Evolutionary conservation across 2,329 filamentous ascomycete species (phyloP), one percentile per base, ranked within the genome.

Genomic region (Cladobotryum mycophilum): DNA sequence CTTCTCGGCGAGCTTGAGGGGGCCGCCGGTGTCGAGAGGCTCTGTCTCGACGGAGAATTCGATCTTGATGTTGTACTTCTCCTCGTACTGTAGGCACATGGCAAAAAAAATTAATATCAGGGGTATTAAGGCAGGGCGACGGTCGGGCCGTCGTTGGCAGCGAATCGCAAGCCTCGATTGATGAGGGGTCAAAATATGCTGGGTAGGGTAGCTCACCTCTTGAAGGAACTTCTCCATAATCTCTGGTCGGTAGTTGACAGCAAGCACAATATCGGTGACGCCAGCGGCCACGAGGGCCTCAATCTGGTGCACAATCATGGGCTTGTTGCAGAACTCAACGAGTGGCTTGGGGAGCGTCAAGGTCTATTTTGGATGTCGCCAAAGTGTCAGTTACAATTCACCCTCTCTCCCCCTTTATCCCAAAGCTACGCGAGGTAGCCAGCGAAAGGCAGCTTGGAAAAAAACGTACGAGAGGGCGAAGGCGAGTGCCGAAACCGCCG

Each of bases 231-330:
- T 86, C 65, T 95, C 91, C 93, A 99, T 97, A 61, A 97, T 83
- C 79, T 99, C 93, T 40, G 92, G 92, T 60, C 92, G 84, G 79
- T 99, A 99, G 81, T 99, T 99, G 72, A 99, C 93, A 55, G 93
- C 92, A 52, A 99, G 83, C 50, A 99, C 92, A 65, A 99, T 95
- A 75, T 97, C 91, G 56, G 89, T 97, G 58, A 97, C 93, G 69
- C 92, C 92, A 53, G 90, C 92, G 54, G 85, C 86, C 61, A 93
- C 92, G 60, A 99, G 81, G 59, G 89, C 90, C 76, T 96, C 90
- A 63, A 99, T 89, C 75, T 99, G 92, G 75, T 97, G 92, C 66
- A 95, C 81, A 71, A 99, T 97, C 92, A 99, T 99, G 69, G 91
- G 93, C 76, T 93, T 92, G 81, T 99, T 99, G 67, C 84, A 90